phyloP scores from a whole-genome alignment of 2,329 filamentous ascomycete species.

The Exserohilum turcica region DNA sequence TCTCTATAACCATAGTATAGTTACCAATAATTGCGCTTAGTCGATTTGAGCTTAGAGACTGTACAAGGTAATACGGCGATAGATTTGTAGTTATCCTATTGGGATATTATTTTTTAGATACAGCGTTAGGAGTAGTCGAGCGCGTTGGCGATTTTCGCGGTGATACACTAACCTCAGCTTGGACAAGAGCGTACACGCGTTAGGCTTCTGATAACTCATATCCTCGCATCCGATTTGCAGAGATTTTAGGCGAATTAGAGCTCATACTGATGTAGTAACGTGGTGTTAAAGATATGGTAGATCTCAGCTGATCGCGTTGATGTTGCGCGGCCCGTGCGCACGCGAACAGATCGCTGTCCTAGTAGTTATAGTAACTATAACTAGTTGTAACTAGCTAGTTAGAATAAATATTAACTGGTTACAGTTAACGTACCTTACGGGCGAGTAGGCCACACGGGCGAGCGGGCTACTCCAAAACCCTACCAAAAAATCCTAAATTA shows the following conservation, averaged over 20 bases:
- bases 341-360: neutral
- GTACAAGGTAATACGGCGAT: no score
- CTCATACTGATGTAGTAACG: neutral
- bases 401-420: no score
- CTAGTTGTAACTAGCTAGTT: no score
- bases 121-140: neutral
- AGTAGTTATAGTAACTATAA: no score
- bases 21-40: no score
- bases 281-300: neutral
- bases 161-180: slow-evolving; percentile 3
- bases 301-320: neutral
- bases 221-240: neutral
- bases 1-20: no score
- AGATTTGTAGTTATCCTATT: no score
- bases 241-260: neutral
- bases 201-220: neutral
- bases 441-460: no score
- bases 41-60: no score
- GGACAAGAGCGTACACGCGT: neutral
- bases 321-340: neutral
- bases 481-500: no score
- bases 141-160: neutral
- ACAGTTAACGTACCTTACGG: no score
- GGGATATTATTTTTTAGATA: slow-evolving; percentile 2
- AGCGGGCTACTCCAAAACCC: no score